Base-by-base conservation (phyloP, 2,329 filamentous ascomycete species). In the Sclerotinia borealis region DNA sequence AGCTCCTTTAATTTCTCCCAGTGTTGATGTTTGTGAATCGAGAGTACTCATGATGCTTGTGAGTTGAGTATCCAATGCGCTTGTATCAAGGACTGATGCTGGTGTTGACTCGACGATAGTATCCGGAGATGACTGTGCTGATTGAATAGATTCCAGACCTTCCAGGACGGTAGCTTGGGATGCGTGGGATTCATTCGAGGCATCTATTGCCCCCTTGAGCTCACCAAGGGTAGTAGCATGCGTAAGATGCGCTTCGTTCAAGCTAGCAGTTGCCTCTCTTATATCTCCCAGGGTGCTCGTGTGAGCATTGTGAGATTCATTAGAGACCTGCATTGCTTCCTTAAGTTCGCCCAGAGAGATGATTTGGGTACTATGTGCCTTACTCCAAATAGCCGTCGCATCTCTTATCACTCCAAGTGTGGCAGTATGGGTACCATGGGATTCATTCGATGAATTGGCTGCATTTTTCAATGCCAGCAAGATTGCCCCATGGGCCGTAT, bases 401-500 rank as follows among this genome's bases (percentile, higher is more conserved):
- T 59, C 56, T 56, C 61, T 63, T 50, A 67, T 58, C 27, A 65
- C 65, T 11, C 27, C 34, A 19, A 68, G 36, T 19, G 61, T 43
- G 10, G 51, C 49, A 10, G 48, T n/a, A 27, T 66, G 61, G 19
- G 64, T 56, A 25, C 48, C 41, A 56, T 70, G 68, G 3, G 56
- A 69, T 25, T 64, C 62, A 17, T 65, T 66, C 1, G 67, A 66
- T 10, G 54, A 51, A 31, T 50, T 50, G 2, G 63, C 63, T 15
- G 64, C 59, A 37, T 68, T 64, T n/a, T 68, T 71, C 49, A 71
- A 65, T 36, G 67, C 66, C 1, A 52, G 43, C 25, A 71, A 50
- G 36, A 52, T 22, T 22, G 52, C 47, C 4, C 63, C 55, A 36
- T 70, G 65, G 1, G 63, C 15, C 19, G 43, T 29, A 37, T 68